These are phyloP conservation scores for Phytophthora pistaciae DNA, from an alignment of 352 stramenopile species.

Conservation along the genomic window DNA sequence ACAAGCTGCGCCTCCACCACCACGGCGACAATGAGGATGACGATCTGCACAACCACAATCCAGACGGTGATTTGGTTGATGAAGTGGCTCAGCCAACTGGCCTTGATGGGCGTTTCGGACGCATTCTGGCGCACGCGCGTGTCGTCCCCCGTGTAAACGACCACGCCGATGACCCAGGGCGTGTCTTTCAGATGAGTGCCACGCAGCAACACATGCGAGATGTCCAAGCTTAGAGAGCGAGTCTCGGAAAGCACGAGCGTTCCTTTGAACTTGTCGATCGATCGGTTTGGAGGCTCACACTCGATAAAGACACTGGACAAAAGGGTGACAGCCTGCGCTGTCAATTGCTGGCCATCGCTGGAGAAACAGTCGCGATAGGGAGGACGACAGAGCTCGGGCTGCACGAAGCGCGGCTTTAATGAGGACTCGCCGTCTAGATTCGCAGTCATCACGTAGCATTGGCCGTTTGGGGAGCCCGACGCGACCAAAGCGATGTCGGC, in stretches of 20 bases:
- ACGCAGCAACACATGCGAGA: slow-evolving; percentile 78
- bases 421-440: slow-evolving; percentile 92
- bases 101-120: slow-evolving; percentile 77
- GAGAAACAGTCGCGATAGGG: slow-evolving; percentile 34
- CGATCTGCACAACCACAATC: slow-evolving; percentile 77
- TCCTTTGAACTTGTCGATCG: slow-evolving; percentile 87
- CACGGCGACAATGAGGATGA: slow-evolving; percentile 60
- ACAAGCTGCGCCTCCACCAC: slow-evolving; percentile 53
- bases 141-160: slow-evolving; percentile 90
- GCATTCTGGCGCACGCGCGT: slow-evolving; percentile 90
- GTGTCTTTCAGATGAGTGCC: slow-evolving; percentile 81
- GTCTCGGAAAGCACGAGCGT: slow-evolving; percentile 50
- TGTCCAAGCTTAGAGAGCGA: slow-evolving; percentile 50
- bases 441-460: slow-evolving; percentile 87
- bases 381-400: slow-evolving; percentile 39
- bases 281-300: slow-evolving; percentile 59
- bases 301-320: slow-evolving; percentile 33
- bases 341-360: slow-evolving; percentile 34
- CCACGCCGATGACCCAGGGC: slow-evolving; percentile 70
- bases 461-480: slow-evolving; percentile 57
- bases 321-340: slow-evolving; percentile 10
- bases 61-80: slow-evolving; percentile 87
- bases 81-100: slow-evolving; percentile 73
- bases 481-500: slow-evolving; percentile 78
- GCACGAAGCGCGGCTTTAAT: slow-evolving; percentile 82